Conservation (phyloP, 2,329 filamentous ascomycete genomes). For the Hymenoscyphus scutula region DNA sequence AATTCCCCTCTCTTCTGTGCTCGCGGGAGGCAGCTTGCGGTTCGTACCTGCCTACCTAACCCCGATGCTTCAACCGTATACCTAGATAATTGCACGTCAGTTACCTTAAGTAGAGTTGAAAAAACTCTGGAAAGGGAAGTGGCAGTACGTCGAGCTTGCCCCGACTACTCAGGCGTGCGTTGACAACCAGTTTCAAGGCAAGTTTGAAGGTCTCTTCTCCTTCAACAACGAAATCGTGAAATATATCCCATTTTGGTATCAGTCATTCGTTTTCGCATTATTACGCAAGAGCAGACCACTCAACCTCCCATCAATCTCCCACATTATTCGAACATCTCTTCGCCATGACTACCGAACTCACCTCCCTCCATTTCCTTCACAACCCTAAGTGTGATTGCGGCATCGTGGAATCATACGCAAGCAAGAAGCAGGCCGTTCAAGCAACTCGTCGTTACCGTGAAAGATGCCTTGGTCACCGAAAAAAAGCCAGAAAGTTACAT, state of each 20-base stretch:
- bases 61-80: too few relatives aligned
- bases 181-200: neutral
- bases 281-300: neutral
- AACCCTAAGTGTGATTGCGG: constrained; percentile 1
- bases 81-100: too few relatives aligned
- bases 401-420: neutral
- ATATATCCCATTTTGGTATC: neutral
- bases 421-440: neutral
- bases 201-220: too few relatives aligned
- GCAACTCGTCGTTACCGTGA: neutral
- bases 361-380: neutral
- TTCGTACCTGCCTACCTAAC: too few relatives aligned
- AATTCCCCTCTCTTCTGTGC: too few relatives aligned
- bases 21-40: too few relatives aligned
- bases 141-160: neutral
- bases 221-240: neutral
- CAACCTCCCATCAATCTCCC: neutral
- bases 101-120: neutral
- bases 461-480: neutral
- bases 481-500: neutral
- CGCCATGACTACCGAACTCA: neutral
- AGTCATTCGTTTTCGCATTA: neutral
- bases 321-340: neutral
- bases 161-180: neutral
- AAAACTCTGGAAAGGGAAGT: neutral